These are phyloP conservation scores for Hydnomerulius pinastri DNA, from an alignment of 768 basidiomycete species.

Conservation along the genomic window DNA sequence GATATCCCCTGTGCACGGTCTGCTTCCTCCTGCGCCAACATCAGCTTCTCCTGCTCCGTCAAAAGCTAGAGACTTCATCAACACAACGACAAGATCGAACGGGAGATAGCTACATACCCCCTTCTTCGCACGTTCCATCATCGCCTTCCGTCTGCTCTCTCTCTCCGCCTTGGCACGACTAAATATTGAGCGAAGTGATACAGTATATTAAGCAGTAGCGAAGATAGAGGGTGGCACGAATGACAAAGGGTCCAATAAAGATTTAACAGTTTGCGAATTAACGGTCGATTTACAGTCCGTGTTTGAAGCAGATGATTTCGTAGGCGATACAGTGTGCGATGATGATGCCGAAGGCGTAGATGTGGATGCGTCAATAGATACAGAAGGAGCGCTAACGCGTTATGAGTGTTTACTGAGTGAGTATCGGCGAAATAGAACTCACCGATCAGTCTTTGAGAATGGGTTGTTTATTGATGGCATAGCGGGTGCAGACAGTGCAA, in stretches of 20 bases:
- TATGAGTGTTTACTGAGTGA: constrained; percentile 60
- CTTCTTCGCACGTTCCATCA: constrained; percentile 74
- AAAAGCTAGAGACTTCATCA: constrained; percentile 43
- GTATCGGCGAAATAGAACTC: constrained; percentile 35
- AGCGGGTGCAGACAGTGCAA: constrained; percentile 10
- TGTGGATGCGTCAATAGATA: constrained; percentile 23
- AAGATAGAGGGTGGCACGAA: constrained; percentile 72
- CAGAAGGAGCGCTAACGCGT: constrained; percentile 51
- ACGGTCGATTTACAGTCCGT: constrained; percentile 29
- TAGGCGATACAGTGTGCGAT: constrained; percentile 16
- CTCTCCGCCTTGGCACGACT: constrained; percentile 78
- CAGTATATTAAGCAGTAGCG: constrained; percentile 55
- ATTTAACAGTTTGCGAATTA: constrained; percentile 38
- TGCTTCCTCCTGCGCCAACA: constrained; percentile 56
- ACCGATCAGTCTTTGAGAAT: constrained; percentile 64
- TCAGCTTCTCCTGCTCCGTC: constrained; percentile 63
- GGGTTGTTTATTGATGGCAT: constrained; percentile 31
- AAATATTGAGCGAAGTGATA: constrained; percentile 18
- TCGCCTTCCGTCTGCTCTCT: constrained; percentile 67
- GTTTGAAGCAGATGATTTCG: constrained; percentile 12
- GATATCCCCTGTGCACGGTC: constrained; percentile 34
- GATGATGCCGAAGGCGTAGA: constrained; percentile 9
- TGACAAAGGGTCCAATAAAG: constrained; percentile 39
- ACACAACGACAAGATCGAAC: background rate
- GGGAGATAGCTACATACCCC: constrained; percentile 50